Evolutionary conservation across 2,329 filamentous ascomycete species (phyloP), one percentile per base, ranked within the genome.

Genomic region (Trichoderma brevicompactum): DNA sequence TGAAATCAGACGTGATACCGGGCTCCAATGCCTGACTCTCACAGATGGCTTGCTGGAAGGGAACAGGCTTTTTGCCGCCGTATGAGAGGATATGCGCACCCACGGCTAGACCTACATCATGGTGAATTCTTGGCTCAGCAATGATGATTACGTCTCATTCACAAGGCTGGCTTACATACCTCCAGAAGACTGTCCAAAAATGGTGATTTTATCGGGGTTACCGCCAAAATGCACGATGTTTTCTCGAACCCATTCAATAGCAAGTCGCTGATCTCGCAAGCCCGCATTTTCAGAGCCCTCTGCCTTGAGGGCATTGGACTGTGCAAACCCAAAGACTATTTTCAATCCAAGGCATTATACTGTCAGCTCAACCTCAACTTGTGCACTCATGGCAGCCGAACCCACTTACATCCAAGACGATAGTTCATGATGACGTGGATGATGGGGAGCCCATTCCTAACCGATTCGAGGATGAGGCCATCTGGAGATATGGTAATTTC

Each of bases 151-250:
- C 2, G 7, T 8, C 32, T 6, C 41, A 10, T 5, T 15, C 12
- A 13, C 23, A 28, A 15, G 7, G 10, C 5, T 41, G 13, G 53
- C 28, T 15, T 34, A 3, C 41, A 36, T 58, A 67, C 69, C 68
- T 34, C 77, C 77, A 5, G 75, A 79, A 52, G 79, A 71, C 40
- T 71, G 70, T 1, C 70, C 70, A 65, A 71, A 71, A 5, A 71
- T 74, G 9, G 77, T 77, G 67, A 84, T 82, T n/a, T 74, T 73
- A 1, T 72, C 55, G 1, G 79, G 73, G 66, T 84, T 80, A 15
- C 85, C 84, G 17, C 83, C 83, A 67, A 87, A 87, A 0, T 74
- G 72, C 8, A 70, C 77, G 28, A 85, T 81, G 69, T 70, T 81
- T 48, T 80, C 76, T 38, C 78, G 76, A 28, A 81, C 74, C 79